These are phyloP conservation scores for Phialemonium atrogriseum DNA, from an alignment of 2,329 filamentous ascomycete genomes.

Conservation along the genomic window DNA sequence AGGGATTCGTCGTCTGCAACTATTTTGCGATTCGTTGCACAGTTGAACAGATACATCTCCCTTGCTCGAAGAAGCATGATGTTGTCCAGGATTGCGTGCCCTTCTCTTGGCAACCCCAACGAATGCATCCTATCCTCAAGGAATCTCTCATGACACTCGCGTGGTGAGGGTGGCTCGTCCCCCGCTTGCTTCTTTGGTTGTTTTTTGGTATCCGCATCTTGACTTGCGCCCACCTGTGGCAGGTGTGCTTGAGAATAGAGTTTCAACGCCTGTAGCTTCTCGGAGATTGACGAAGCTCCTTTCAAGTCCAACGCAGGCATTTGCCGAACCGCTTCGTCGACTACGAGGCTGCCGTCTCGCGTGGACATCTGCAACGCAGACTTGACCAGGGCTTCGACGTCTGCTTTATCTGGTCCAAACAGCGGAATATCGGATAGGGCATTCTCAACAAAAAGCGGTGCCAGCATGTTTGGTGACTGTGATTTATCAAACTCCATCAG, in stretches of 20 bases:
- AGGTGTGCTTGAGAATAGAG: conserved; percentile 18
- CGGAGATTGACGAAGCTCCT: conserved; percentile 32
- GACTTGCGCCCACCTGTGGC: no score
- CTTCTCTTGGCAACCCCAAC: conserved; percentile 39
- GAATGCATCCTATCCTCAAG: conserved; percentile 35
- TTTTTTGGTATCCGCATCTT: no score
- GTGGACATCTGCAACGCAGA: conserved; percentile 27
- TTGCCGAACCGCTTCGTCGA: conserved; percentile 26
- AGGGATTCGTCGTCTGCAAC: conserved; percentile 65
- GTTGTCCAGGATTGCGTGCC: conserved; percentile 46
- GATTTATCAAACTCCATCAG: conserved; percentile 51
- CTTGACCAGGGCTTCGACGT: conserved; percentile 33
- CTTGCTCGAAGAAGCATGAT: conserved; percentile 51
- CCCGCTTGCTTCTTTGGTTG: conserved; percentile 5
- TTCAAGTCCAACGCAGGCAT: conserved; percentile 7
- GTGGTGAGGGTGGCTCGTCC: conserved; percentile 35
- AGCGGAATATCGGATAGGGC: conserved; percentile 45
- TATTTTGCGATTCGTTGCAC: conserved; percentile 56
- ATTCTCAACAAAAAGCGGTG: conserved; percentile 44
- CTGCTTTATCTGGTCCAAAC: conserved; percentile 44
- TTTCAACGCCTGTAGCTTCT: conserved; percentile 41
- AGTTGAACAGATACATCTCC: conserved; percentile 57
- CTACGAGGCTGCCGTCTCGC: conserved; percentile 22
- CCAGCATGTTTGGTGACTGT: conserved; percentile 44
- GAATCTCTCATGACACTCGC: conserved; percentile 49